These are phyloP conservation scores for Ophiocordyceps australis DNA, from an alignment of 2,329 filamentous ascomycete genomes.

Conservation along the genomic window DNA sequence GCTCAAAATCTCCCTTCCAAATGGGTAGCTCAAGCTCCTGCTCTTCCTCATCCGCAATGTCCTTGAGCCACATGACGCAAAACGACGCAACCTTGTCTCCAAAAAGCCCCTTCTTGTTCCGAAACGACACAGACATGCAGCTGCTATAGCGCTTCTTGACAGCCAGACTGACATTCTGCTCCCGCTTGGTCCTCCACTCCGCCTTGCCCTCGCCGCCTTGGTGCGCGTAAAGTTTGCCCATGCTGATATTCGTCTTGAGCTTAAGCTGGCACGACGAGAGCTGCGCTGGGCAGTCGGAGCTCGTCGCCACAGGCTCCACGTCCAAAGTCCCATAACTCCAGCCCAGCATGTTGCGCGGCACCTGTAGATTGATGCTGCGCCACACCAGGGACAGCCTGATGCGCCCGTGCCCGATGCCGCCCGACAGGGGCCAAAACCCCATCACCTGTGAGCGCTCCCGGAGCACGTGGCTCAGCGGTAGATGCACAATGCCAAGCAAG, in stretches of 20 bases:
- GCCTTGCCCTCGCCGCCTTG: constrained; percentile 18
- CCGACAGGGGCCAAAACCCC: constrained; percentile 46
- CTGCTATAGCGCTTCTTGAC: constrained; percentile 39
- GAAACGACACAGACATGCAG: constrained; percentile 37
- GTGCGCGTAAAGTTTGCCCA: constrained; percentile 36
- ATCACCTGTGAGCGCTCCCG: constrained; percentile 45
- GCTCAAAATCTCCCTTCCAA: constrained; percentile 39
- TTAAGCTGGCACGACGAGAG: constrained; percentile 35
- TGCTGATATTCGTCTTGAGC: constrained; percentile 36
- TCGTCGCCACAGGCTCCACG: constrained; percentile 30
- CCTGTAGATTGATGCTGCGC: constrained; percentile 46
- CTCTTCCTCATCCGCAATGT: constrained; percentile 51
- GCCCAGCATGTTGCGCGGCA: constrained; percentile 39
- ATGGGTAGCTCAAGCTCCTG: constrained; percentile 38
- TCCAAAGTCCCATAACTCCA: constrained; percentile 60
- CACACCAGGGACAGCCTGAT: constrained; percentile 55
- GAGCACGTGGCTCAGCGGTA: constrained; percentile 45
- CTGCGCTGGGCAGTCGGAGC: constrained; percentile 24
- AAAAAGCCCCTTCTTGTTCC: constrained; percentile 13
- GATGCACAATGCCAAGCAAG: constrained; percentile 50
- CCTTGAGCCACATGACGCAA: constrained; percentile 48
- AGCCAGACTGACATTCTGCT: constrained; percentile 24
- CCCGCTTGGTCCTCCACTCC: constrained; percentile 34
- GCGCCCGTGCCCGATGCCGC: constrained; percentile 55
- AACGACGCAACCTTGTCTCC: constrained; percentile 42